Evolutionary conservation across 106 monocot genomes (phyloP), one percentile per base, ranked within the genome.

Genomic region (Allium sativum): DNA sequence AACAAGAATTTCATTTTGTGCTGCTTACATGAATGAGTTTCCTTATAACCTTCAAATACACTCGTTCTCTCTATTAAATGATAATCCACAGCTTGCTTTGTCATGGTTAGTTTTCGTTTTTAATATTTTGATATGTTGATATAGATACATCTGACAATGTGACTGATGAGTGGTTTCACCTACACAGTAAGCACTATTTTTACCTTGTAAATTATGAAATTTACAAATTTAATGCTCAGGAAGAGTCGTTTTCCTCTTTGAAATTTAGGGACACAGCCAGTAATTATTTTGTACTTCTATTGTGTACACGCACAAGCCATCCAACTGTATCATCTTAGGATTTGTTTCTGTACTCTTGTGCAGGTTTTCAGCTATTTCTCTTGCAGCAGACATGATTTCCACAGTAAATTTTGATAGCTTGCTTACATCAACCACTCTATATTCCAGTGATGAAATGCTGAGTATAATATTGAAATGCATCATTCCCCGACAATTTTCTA

Each of bases 281-380:
- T 31, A 31, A 31, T 31, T 31, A 31, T 31, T 31, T 31, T 31
- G 31, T 31, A 3, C 31, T 31, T 31, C 31, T 15, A 58, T 58
- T 12, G 7, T 12, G 15, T 18, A 55, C 6, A 21, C 55, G 22
- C 20, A 55, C 1, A 20, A 55, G 7, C 18, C 7, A 21, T 43
- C 60, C 42, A 60, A 60, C 3, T 60, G 9, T 44, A 12, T 60
- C 18, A 44, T 60, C 8, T 44, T 41, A 42, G n/a, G 8, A 59
- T 56, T 10, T 56, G 58, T 62, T 48, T 43, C 44, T 16, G 22
- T 76, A 66, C 78, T 10, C 18, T 42, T 61, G 58, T 84, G 70
- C 79, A 96, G 95, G 95, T 84, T 84, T 82, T 67, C 79, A 73
- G 77, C 90, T 48, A 76, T 95, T 45, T 82, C 87, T 48, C 87